phyloP scores from a whole-genome alignment of 768 basidiomycete species.

The Leccinum incarnatum region DNA sequence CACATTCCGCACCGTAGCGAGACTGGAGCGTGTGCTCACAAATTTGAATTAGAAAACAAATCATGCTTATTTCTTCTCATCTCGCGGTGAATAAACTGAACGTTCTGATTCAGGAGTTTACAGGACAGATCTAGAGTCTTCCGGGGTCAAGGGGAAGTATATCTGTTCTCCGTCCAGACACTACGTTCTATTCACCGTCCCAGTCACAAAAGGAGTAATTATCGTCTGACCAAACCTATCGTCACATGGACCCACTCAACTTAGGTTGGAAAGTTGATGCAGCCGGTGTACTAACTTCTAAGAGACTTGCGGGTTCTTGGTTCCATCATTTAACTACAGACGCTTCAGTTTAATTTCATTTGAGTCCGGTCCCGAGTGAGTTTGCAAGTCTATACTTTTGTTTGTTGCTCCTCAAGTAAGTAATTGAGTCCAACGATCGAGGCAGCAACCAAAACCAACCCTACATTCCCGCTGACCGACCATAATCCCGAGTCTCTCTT shows the following conservation, averaged over 20 bases:
- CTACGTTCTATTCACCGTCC: not conserved
- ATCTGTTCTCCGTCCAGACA: not conserved
- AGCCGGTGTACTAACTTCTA: not conserved
- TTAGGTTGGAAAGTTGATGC: not conserved
- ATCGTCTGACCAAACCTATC: not conserved
- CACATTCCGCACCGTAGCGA: not conserved
- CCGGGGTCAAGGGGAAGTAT: not conserved
- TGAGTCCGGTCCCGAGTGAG: not conserved
- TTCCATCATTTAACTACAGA: not conserved
- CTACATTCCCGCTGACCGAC: too few relatives aligned
- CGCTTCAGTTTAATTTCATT: not conserved
- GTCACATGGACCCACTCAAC: not conserved
- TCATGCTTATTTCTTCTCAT: not conserved
- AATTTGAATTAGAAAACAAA: not conserved
- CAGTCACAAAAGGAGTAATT: not conserved
- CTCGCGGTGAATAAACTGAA: not conserved
- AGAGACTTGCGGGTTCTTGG: not conserved
- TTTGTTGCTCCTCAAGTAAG: not conserved
- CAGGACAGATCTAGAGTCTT: not conserved
- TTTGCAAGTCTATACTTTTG: not conserved
- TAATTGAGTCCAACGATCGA: not conserved
- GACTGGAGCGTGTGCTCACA: not conserved
- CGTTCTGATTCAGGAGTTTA: not conserved
- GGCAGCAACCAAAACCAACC: not conserved
- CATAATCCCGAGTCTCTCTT: not conserved